phyloP scores from a whole-genome alignment of 345 rosid species.

The Nephelium lappaceum region DNA sequence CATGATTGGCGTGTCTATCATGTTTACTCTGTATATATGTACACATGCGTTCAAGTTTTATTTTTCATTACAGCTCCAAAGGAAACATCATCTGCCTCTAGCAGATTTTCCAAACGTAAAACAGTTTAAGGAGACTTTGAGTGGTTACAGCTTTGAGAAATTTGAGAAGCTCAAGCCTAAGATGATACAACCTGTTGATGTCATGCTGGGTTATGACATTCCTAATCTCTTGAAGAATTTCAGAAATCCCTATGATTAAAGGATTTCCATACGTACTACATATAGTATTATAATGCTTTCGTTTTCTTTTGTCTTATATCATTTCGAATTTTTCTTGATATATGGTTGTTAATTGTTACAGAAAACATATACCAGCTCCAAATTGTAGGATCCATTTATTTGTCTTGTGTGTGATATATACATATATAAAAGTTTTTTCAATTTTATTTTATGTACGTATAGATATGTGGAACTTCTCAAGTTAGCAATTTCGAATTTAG shows the following conservation, averaged over 20 bases:
- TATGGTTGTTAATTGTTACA: neutral
- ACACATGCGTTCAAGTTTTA: neutral
- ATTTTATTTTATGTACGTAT: too few relatives aligned
- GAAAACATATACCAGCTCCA: neutral
- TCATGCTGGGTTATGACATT: conserved; percentile 91
- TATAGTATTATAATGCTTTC: too few relatives aligned
- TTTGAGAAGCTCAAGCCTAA: conserved; percentile 91
- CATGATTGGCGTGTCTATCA: conserved; percentile 42
- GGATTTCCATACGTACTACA: neutral
- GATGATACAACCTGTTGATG: conserved; percentile 86
- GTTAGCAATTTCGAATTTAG: too few relatives aligned
- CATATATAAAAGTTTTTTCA: too few relatives aligned
- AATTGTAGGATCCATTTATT: neutral
- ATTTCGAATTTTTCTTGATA: neutral
- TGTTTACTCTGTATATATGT: neutral
- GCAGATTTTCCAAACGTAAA: conserved; percentile 91
- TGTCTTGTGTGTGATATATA: too few relatives aligned
- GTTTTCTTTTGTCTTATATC: neutral
- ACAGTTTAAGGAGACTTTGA: conserved; percentile 70
- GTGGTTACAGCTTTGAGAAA: conserved; percentile 78
- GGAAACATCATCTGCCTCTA: conserved; percentile 79
- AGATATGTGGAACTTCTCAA: too few relatives aligned
- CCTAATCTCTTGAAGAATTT: conserved; percentile 82
- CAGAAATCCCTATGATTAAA: conserved; percentile 76
- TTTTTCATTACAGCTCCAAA: conserved; percentile 60